Percentiles rank a stretch among this genome's conserved stretches.
Conservation (phyloP, 2,329 filamentous ascomycete genomes). For the Karstenula rhodostoma region DNA sequence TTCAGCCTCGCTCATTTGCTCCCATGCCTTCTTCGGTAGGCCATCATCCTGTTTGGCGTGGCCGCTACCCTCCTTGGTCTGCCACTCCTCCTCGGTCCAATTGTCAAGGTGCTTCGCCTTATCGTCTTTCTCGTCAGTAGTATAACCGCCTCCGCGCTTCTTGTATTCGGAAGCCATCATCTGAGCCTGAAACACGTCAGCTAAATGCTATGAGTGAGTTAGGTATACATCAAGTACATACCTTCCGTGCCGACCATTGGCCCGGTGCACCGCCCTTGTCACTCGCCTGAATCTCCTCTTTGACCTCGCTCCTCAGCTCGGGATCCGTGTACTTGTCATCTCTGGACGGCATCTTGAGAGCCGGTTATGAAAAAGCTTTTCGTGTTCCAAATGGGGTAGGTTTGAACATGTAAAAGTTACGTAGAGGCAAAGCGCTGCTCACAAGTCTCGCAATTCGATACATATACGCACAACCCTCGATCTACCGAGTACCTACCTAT, state of each 20-base stretch:
- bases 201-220: not conserved
- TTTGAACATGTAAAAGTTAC: not conserved
- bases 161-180: constrained; percentile 59
- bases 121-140: constrained; percentile 54
- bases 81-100: constrained; percentile 60
- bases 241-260: constrained; percentile 60
- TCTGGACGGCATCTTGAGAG: constrained; percentile 52
- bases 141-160: constrained; percentile 58
- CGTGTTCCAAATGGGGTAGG: not conserved
- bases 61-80: constrained; percentile 58
- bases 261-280: constrained; percentile 59
- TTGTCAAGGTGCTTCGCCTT: constrained; percentile 55
- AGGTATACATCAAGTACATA: constrained; percentile 19
- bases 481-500: constrained; percentile 15
- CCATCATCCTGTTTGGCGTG: constrained; percentile 56
- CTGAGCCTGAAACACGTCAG: constrained; percentile 47
- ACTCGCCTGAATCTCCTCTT: constrained; percentile 55
- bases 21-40: constrained; percentile 58
- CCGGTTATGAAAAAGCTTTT: not conserved
- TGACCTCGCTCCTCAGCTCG: constrained; percentile 56
- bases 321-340: constrained; percentile 58
- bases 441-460: constrained; percentile 2
- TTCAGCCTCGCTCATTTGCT: constrained; percentile 56
- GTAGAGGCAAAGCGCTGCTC: not conserved
- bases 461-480: not conserved